phyloP scores from a whole-genome alignment of 805 yeast genomes.

The Pichia paraexigua region DNA sequence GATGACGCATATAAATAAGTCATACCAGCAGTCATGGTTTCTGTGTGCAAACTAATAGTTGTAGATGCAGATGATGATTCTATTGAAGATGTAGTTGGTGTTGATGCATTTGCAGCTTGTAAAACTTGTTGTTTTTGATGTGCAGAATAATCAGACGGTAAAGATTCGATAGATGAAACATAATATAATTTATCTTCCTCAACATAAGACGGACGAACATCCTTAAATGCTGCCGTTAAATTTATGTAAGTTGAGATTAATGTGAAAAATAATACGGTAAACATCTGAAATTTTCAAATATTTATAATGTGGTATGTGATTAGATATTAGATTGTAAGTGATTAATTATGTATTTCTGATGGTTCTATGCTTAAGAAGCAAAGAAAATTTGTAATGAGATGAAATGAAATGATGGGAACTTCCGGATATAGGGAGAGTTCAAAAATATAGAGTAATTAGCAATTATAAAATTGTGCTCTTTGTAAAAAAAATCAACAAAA shows the following conservation, averaged over 20 bases:
- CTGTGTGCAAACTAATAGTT: slow-evolving; percentile 5
- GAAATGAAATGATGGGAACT: neutral
- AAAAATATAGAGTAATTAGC: neutral
- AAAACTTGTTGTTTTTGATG: slow-evolving; percentile 1
- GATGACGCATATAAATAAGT: slow-evolving; percentile 21
- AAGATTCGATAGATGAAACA: slow-evolving; percentile 1
- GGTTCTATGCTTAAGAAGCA: neutral
- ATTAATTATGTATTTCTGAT: too few relatives aligned
- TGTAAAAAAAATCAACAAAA: neutral
- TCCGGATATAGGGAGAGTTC: neutral
- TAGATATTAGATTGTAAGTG: too few relatives aligned
- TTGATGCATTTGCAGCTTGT: neutral
- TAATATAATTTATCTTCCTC: neutral
- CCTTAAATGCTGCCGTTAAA: slow-evolving; percentile 1
- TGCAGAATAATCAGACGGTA: neutral
- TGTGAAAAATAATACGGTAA: neutral
- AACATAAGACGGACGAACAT: neutral
- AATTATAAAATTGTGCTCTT: too few relatives aligned
- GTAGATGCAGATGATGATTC: slow-evolving; percentile 1
- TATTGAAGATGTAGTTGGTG: neutral
- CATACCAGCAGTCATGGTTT: slow-evolving; percentile 19
- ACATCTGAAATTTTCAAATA: neutral
- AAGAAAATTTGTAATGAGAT: neutral
- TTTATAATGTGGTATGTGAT: too few relatives aligned
- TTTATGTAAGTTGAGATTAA: neutral